phyloP scores from a whole-genome alignment of 2,329 filamentous ascomycete genomes.

The Drechslerella stenobrocha region DNA sequence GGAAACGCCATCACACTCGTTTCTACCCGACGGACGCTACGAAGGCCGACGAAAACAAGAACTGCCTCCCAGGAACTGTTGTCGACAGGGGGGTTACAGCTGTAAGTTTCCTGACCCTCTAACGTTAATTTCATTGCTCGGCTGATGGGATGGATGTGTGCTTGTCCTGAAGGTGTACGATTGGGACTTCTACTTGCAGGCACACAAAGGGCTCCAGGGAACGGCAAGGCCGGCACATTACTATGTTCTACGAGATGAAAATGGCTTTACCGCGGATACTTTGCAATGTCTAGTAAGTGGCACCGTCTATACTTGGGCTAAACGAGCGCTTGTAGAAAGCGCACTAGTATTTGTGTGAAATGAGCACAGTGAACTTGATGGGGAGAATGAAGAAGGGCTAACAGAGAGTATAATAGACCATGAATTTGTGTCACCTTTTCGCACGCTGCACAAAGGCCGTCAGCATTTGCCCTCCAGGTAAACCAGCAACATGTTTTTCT shows the following conservation, averaged over 20 bases:
- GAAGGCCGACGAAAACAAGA: slow-evolving; percentile 61
- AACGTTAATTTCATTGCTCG: neutral
- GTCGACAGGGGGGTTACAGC: slow-evolving; percentile 79
- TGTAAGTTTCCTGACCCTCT: slow-evolving; percentile 3
- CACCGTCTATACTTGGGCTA: too few relatives aligned
- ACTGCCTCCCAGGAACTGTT: slow-evolving; percentile 74
- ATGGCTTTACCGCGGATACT: slow-evolving; percentile 15
- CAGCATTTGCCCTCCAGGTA: slow-evolving; percentile 73
- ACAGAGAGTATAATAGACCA: slow-evolving; percentile 59
- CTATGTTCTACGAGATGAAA: slow-evolving; percentile 60
- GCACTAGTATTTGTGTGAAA: slow-evolving; percentile 12
- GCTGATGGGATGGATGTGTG: slow-evolving; percentile 57
- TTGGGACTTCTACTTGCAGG: slow-evolving; percentile 86
- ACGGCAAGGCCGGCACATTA: slow-evolving; percentile 86
- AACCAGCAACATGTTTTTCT: neutral
- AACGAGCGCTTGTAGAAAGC: too few relatives aligned
- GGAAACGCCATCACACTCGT: slow-evolving; percentile 85
- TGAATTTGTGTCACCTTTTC: slow-evolving; percentile 80
- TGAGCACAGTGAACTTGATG: slow-evolving; percentile 2
- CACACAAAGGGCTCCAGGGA: slow-evolving; percentile 79
- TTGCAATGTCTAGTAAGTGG: slow-evolving; percentile 21
- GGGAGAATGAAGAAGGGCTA: neutral
- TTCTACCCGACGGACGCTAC: slow-evolving; percentile 71
- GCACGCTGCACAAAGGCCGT: slow-evolving; percentile 87
- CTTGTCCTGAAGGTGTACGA: slow-evolving; percentile 55